Conservation (phyloP, 345 rosid genomes). For the Camelina neglecta region DNA sequence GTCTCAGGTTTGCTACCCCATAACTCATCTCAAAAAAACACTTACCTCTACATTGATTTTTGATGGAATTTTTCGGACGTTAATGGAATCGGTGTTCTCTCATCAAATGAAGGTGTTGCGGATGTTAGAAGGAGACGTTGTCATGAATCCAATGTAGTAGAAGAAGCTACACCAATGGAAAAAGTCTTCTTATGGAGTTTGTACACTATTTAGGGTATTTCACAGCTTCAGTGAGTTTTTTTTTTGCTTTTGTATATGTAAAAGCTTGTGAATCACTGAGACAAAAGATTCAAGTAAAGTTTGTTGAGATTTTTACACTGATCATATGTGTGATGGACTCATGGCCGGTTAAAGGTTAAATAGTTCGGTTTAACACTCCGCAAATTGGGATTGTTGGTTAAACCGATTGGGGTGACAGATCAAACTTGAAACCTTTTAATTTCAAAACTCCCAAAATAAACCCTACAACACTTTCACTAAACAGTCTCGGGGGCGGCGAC, state of each 20-base stretch:
- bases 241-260: slow-evolving; percentile 24
- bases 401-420: not conserved
- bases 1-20: slow-evolving; percentile 74
- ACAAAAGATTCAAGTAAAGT: slow-evolving; percentile 23
- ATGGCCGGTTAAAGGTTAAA: not conserved
- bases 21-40: slow-evolving; percentile 18
- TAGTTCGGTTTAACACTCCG: not conserved
- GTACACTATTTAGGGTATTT: slow-evolving; percentile 28
- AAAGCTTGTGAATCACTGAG: slow-evolving; percentile 13
- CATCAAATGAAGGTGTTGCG: slow-evolving; percentile 69
- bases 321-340: not conserved
- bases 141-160: slow-evolving; percentile 47
- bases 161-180: slow-evolving; percentile 29
- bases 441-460: too few relatives aligned
- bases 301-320: not conserved
- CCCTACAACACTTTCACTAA: too few relatives aligned
- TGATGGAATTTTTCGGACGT: too few relatives aligned
- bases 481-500: too few relatives aligned
- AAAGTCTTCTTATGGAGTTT: slow-evolving; percentile 19
- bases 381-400: not conserved
- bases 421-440: not conserved
- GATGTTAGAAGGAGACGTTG: slow-evolving; percentile 73
- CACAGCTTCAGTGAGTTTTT: slow-evolving; percentile 8
- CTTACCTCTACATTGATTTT: too few relatives aligned
- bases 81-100: slow-evolving; percentile 16